Conservation (phyloP, 2,329 filamentous ascomycete species). For the Pestalotiopsis sp. region DNA sequence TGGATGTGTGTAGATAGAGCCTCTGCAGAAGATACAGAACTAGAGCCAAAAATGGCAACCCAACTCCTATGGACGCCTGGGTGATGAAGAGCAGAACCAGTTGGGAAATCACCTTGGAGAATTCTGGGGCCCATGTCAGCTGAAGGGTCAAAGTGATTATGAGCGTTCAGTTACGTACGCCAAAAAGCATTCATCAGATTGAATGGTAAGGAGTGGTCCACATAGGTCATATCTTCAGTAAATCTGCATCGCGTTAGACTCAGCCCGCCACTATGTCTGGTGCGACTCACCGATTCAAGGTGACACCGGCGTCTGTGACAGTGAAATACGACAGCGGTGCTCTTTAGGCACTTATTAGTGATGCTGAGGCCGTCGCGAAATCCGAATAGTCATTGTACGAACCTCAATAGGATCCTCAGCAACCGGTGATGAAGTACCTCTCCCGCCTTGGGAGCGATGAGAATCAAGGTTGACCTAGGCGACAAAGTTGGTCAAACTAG, state of each 20-base stretch:
- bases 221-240: slow-evolving; percentile 1
- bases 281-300: neutral
- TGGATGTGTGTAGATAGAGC: slow-evolving; percentile 47
- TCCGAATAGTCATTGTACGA: neutral
- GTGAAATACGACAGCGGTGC: slow-evolving; percentile 7
- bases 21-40: slow-evolving; percentile 42
- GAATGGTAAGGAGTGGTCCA: neutral
- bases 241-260: neutral
- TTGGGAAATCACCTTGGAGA: neutral
- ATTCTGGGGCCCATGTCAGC: neutral
- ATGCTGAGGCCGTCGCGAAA: too few relatives aligned
- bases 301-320: neutral
- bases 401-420: neutral
- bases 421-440: neutral
- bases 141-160: neutral
- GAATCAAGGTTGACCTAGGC: neutral
- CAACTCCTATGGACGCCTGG: neutral
- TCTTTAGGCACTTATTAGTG: neutral
- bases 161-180: neutral
- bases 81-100: neutral
- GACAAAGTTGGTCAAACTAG: neutral
- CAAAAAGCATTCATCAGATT: slow-evolving; percentile 1
- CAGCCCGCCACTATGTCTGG: too few relatives aligned
- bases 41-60: slow-evolving; percentile 11
- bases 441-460: neutral